These are phyloP conservation scores for Pterocarpus macrocarpus DNA, from an alignment of 306 rosid genomes.

Conservation along the genomic window DNA sequence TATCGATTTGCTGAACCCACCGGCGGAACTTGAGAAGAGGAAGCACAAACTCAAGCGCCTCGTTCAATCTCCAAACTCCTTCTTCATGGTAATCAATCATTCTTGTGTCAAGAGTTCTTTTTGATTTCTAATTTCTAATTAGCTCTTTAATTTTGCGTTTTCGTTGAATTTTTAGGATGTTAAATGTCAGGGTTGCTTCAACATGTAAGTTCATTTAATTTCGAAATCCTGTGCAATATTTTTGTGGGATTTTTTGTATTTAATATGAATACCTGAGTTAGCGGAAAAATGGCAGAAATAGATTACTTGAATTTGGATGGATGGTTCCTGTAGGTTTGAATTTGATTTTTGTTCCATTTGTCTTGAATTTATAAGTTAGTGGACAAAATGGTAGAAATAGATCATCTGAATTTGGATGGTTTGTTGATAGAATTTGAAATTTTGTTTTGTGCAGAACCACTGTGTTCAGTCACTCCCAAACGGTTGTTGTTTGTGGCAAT, in stretches of 20 bases:
- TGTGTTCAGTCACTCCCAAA: constrained; percentile 57
- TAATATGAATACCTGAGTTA: background rate
- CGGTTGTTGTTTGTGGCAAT: constrained; percentile 50
- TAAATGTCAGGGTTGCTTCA: constrained; percentile 54
- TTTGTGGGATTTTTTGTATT: background rate
- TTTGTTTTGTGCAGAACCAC: constrained; percentile 48
- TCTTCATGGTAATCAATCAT: constrained; percentile 59
- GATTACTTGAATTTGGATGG: background rate
- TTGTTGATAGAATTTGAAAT: background rate
- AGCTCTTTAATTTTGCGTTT: background rate
- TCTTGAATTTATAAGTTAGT: background rate
- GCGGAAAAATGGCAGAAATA: background rate
- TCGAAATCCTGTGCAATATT: background rate
- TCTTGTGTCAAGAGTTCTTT: background rate
- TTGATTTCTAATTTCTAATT: background rate
- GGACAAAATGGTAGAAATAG: background rate
- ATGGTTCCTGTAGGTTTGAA: background rate
- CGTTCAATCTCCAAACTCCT: constrained; percentile 48
- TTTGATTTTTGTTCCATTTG: no score
- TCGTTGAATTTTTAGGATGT: constrained; percentile 37
- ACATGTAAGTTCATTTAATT: constrained; percentile 40
- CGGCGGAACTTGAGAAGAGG: constrained; percentile 49
- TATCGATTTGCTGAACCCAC: constrained; percentile 48
- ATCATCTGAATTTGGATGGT: background rate
- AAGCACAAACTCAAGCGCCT: constrained; percentile 53